phyloP scores from a whole-genome alignment of 2,329 filamentous ascomycete genomes.

The Xylariaceae sp. region DNA sequence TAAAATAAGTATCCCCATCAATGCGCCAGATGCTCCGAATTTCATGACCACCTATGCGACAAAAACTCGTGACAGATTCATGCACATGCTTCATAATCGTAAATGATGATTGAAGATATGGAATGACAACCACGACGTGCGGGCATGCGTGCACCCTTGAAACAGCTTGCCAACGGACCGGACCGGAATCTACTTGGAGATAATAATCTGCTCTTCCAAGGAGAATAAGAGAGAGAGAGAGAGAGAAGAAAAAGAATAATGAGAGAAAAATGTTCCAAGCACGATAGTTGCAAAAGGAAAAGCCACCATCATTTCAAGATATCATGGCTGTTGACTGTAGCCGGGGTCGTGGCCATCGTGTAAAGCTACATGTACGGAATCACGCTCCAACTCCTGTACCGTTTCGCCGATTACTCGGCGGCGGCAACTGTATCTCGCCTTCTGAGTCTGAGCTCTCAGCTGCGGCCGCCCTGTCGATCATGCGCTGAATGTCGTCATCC shows the following conservation, averaged over 20 bases:
- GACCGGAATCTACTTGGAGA: slow-evolving; percentile 2
- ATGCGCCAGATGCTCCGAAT: slow-evolving; percentile 24
- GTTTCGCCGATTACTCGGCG: slow-evolving; percentile 29
- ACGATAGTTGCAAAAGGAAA: background rate
- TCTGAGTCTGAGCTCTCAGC: slow-evolving; percentile 54
- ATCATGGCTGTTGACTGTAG: background rate
- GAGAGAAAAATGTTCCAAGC: background rate
- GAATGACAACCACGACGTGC: slow-evolving; percentile 1
- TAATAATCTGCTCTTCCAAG: background rate
- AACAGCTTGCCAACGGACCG: background rate
- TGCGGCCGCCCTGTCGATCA: slow-evolving; percentile 50
- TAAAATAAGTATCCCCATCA: slow-evolving; percentile 21
- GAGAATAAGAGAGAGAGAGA: background rate
- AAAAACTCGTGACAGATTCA: slow-evolving; percentile 17
- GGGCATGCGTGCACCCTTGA: background rate
- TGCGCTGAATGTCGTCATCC: slow-evolving; percentile 54
- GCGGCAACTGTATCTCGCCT: slow-evolving; percentile 50
- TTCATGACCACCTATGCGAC: slow-evolving; percentile 14
- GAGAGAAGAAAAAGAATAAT: slow-evolving; percentile 1
- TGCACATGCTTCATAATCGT: slow-evolving; percentile 27
- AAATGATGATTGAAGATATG: slow-evolving; percentile 15
- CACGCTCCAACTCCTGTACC: slow-evolving; percentile 27
- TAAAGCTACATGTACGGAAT: slow-evolving; percentile 2
- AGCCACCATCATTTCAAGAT: background rate
- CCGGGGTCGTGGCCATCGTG: background rate